Evolutionary conservation across 768 basidiomycete genomes (phyloP).

Genomic region (Tephrocybe rancida): DNA sequence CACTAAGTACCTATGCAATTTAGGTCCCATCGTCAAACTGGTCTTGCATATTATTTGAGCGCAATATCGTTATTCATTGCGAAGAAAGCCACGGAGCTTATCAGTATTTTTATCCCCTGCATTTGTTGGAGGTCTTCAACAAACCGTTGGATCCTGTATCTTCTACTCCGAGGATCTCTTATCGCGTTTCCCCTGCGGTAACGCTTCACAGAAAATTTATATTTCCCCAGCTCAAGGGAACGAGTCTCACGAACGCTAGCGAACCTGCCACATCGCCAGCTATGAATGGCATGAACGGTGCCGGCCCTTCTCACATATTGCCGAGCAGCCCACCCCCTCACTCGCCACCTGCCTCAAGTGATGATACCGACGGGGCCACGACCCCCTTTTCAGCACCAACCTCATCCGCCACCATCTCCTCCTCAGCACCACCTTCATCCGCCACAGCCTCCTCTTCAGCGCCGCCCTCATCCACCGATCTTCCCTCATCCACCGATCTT

Average conservation of each 20-base stretch:
- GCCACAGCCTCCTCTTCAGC: background rate
- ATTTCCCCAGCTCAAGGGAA: conserved; percentile 36
- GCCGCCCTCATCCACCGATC: conserved; percentile 11
- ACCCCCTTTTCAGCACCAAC: conserved; percentile 1
- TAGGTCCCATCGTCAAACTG: conserved; percentile 73
- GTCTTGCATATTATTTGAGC: conserved; percentile 72
- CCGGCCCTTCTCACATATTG: background rate
- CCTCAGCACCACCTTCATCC: too few species aligned
- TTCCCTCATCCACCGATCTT: too few species aligned
- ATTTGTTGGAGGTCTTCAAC: conserved; percentile 37
- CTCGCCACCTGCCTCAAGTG: background rate
- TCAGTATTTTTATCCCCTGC: conserved; percentile 70
- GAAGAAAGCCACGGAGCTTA: conserved; percentile 67
- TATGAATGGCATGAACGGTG: conserved; percentile 1
- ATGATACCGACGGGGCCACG: background rate
- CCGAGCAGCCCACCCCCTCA: background rate
- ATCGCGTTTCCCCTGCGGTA: conserved; percentile 42
- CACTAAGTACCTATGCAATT: background rate
- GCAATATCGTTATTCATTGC: conserved; percentile 72
- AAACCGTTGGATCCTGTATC: conserved; percentile 25
- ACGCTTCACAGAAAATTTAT: conserved; percentile 55
- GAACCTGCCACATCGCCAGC: background rate
- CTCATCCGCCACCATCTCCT: conserved; percentile 7
- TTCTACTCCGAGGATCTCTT: conserved; percentile 41
- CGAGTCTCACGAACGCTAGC: background rate